These are phyloP conservation scores for Agaricales sp. DNA, from an alignment of 1,284 basidiomycete genomes.

Conservation along the genomic window DNA sequence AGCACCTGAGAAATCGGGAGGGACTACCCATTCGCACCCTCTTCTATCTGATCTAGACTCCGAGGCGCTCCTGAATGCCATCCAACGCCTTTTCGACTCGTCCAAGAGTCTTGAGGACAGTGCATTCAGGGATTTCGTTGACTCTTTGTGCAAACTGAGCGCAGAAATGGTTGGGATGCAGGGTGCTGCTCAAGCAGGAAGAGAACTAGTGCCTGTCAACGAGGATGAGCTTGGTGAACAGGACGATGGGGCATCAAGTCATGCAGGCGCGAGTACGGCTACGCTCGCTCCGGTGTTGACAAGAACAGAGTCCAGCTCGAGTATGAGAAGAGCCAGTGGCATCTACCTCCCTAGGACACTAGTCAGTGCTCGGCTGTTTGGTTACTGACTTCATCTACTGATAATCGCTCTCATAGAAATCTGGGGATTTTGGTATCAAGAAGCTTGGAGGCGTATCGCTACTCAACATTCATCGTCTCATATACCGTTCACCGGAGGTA, in stretches of 20 bases:
- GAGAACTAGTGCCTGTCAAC: not conserved
- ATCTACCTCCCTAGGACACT: conserved; percentile 71
- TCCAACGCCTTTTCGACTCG: conserved; percentile 77
- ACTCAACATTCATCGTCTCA: conserved; percentile 80
- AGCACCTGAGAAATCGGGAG: conserved; percentile 6
- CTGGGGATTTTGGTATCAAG: conserved; percentile 80
- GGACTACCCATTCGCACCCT: conserved; percentile 32
- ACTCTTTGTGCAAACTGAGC: conserved; percentile 77
- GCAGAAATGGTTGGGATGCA: conserved; percentile 86
- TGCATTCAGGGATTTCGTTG: conserved; percentile 77
- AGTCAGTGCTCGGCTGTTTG: conserved; percentile 37
- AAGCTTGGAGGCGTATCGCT: conserved; percentile 74
- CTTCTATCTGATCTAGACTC: conserved; percentile 66
- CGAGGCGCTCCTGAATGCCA: conserved; percentile 60
- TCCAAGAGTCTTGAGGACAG: conserved; percentile 75
- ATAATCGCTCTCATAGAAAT: conserved; percentile 33
- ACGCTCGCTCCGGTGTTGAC: conserved; percentile 31
- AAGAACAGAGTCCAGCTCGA: conserved; percentile 25
- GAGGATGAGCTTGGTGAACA: conserved; percentile 15
- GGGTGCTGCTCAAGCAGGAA: conserved; percentile 25
- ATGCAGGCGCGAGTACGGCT: conserved; percentile 30
- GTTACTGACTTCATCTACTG: not conserved
- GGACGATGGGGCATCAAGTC: conserved; percentile 24
- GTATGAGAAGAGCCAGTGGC: conserved; percentile 70
- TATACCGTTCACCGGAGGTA: conserved; percentile 68